Evolutionary conservation across 1,284 basidiomycete species (phyloP).

Genomic region (Omphalotus olearius): DNA sequence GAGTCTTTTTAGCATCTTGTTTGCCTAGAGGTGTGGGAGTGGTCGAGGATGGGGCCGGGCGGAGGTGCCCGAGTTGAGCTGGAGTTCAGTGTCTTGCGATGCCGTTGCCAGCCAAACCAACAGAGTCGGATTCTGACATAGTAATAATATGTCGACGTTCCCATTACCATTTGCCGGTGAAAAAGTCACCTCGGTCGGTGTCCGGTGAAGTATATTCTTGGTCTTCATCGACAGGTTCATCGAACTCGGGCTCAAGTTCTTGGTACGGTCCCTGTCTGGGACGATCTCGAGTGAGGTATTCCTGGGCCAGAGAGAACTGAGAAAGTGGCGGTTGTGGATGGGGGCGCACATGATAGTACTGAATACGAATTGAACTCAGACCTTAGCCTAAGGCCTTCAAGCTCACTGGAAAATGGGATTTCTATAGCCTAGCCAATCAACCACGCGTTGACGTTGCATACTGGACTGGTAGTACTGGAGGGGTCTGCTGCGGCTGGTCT

Average conservation of each 20-base stretch:
- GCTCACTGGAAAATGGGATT: no score
- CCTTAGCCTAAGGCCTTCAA: no score
- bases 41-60: conserved; percentile 74
- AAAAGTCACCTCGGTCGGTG: conserved; percentile 12
- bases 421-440: no score
- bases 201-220: conserved; percentile 10
- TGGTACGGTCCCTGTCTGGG: conserved; percentile 6
- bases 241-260: conserved; percentile 11
- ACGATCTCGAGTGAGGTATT: conserved; percentile 6
- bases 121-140: conserved; percentile 8
- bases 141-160: conserved; percentile 8
- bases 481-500: no score
- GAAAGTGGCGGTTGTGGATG: conserved; percentile 12
- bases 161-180: conserved; percentile 8
- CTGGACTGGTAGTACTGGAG: no score
- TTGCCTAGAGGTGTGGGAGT: conserved; percentile 95
- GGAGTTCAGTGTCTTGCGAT: conserved; percentile 33
- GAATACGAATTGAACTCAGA: no score
- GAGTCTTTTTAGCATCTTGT: conserved; percentile 97
- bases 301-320: conserved; percentile 8
- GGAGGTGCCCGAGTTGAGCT: conserved; percentile 48
- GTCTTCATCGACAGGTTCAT: conserved; percentile 9
- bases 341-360: conserved; percentile 14
- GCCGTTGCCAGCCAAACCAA: neutral
- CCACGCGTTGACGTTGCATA: no score